A percentile compares a stretch with the other conserved stretches of the same genome.
Conservation (phyloP, 768 basidiomycete genomes). For the Boletus reticuloceps region DNA sequence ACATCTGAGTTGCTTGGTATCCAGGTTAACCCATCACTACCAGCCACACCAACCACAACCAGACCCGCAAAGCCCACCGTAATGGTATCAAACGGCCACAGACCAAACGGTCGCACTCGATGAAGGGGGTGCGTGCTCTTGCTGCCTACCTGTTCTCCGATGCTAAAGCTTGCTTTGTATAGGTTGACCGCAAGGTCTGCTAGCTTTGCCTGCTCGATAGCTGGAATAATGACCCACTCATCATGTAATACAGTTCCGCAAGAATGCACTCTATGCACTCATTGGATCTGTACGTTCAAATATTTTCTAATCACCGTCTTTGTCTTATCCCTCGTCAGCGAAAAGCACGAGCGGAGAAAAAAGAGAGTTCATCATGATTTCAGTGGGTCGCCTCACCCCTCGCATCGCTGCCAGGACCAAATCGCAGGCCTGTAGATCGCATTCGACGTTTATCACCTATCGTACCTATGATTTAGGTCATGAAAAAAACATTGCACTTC, state of each 20-base stretch:
- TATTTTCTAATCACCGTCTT: neutral
- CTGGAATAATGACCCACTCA: neutral
- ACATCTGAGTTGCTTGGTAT: slow-evolving; percentile 6
- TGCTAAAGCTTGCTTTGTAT: slow-evolving; percentile 1
- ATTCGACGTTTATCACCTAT: slow-evolving; percentile 21
- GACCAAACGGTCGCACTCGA: slow-evolving; percentile 68
- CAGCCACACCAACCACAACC: slow-evolving; percentile 94
- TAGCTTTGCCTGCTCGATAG: neutral
- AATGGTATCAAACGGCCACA: slow-evolving; percentile 93
- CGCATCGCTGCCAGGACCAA: neutral
- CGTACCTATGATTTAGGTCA: slow-evolving; percentile 16
- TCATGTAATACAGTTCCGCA: slow-evolving; percentile 62
- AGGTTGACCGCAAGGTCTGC: slow-evolving; percentile 82
- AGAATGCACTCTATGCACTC: slow-evolving; percentile 72
- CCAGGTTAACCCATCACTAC: slow-evolving; percentile 29
- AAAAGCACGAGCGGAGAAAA: slow-evolving; percentile 64
- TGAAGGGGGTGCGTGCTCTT: slow-evolving; percentile 80
- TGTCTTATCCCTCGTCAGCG: slow-evolving; percentile 39
- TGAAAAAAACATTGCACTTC: slow-evolving; percentile 10
- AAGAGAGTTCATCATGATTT: slow-evolving; percentile 41
- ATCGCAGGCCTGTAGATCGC: slow-evolving; percentile 9
- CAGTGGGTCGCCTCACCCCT: neutral
- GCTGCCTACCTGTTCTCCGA: neutral
- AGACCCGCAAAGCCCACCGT: slow-evolving; percentile 94
- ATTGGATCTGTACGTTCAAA: slow-evolving; percentile 63